phyloP scores from a whole-genome alignment of 2,329 filamentous ascomycete genomes.

The Alternaria sp. region DNA sequence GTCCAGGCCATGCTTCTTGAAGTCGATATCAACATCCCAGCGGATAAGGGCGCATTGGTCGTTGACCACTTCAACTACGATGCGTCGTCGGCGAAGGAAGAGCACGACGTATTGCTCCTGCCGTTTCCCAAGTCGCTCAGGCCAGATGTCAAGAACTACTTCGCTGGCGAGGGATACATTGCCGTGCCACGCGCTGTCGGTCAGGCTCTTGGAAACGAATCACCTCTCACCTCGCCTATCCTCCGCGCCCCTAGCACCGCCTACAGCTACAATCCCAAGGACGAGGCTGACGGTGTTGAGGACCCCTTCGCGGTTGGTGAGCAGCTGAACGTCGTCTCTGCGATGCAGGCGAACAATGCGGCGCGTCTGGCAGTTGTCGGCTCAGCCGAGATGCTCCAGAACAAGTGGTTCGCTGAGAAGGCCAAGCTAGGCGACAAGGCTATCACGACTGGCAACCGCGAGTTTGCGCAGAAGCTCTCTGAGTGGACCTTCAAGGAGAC shows the following conservation, averaged over 20 bases:
- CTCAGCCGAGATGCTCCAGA: conserved; percentile 82
- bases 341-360: conserved; percentile 90
- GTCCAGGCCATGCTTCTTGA: conserved; percentile 82
- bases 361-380: conserved; percentile 87
- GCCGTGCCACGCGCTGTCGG: conserved; percentile 84
- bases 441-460: conserved; percentile 75
- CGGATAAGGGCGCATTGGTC: conserved; percentile 82
- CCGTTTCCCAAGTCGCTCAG: conserved; percentile 70
- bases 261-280: conserved; percentile 94
- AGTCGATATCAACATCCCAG: conserved; percentile 85
- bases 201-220: conserved; percentile 77
- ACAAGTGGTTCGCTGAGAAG: conserved; percentile 85
- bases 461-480: conserved; percentile 83
- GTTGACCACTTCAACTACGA: conserved; percentile 98
- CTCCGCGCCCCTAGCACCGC: conserved; percentile 82
- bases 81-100: conserved; percentile 73
- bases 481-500: conserved; percentile 97
- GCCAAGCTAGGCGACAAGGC: conserved; percentile 65
- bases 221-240: conserved; percentile 79
- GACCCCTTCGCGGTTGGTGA: conserved; percentile 84
- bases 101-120: conserved; percentile 87
- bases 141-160: conserved; percentile 76
- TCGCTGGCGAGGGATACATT: conserved; percentile 71
- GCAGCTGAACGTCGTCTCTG: conserved; percentile 84
- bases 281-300: conserved; percentile 73